Percentiles rank a stretch among this genome's conserved stretches.
Evolutionary conservation across 495 filamentous ascomycete species (phyloP).

Genomic region (Oleoguttula mirabilis): DNA sequence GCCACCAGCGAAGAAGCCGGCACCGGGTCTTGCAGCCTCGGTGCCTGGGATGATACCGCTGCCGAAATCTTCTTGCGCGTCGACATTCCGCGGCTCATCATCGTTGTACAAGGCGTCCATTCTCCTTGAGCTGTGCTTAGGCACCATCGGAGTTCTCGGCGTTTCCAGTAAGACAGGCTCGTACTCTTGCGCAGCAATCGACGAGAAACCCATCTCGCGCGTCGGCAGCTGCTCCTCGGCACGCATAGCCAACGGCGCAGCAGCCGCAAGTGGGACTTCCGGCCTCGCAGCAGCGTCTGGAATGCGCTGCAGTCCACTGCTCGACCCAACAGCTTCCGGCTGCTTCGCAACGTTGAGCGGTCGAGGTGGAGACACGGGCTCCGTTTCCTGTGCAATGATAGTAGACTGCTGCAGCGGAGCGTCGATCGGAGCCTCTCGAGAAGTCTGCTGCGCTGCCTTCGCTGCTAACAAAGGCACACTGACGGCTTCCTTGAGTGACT

Average conservation of each 20-base stretch:
- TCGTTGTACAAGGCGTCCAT: slow-evolving; percentile 5
- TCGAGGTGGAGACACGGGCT: slow-evolving; percentile 3
- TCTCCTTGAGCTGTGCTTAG: slow-evolving; percentile 13
- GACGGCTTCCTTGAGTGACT: no score
- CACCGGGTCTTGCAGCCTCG: slow-evolving; percentile 8
- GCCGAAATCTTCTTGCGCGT: neutral
- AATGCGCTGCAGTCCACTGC: neutral
- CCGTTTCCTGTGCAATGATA: slow-evolving; percentile 17
- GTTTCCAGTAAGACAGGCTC: slow-evolving; percentile 5
- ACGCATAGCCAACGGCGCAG: slow-evolving; percentile 8
- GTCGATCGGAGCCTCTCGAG: no score
- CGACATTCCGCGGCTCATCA: neutral
- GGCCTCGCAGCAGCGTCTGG: slow-evolving; percentile 7
- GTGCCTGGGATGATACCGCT: slow-evolving; percentile 11
- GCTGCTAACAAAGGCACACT: no score
- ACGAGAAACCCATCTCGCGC: slow-evolving; percentile 22
- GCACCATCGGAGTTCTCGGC: slow-evolving; percentile 4
- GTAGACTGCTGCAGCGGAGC: slow-evolving; percentile 7
- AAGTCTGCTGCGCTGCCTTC: no score
- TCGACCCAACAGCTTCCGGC: neutral
- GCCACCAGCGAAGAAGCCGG: slow-evolving; percentile 16
- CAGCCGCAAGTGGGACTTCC: slow-evolving; percentile 6
- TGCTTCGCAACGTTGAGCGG: neutral
- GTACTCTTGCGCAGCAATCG: slow-evolving; percentile 20
- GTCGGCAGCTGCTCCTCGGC: neutral